Base-by-base conservation (phyloP, 2,329 filamentous ascomycete genomes). In the Exophiala phaeomuriformis region DNA sequence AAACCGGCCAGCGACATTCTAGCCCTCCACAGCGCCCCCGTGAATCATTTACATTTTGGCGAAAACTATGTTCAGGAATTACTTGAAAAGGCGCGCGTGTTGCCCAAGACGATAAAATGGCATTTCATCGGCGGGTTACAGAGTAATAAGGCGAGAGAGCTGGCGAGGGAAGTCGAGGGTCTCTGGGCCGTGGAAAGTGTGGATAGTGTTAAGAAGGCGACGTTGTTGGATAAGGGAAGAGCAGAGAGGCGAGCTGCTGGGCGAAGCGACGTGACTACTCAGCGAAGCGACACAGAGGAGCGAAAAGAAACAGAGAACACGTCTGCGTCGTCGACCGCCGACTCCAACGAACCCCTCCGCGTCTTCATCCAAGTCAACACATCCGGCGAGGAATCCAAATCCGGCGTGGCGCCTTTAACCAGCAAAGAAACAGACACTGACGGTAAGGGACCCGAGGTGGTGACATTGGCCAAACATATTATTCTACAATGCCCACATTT, bases 31-130 rank as follows among this genome's bases (percentile, higher is more conserved):
- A 37, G 76, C 80, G 63, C 70, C 0, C 75, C 78, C 1, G 69
- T 73, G 31, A 69, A 73, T 9, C 57, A 61, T 51, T 63, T 76
- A 12, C 88, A 98, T 72, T 97, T 97, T 69, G 93, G 93, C 64
- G 93, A 98, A 73, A 98, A 98, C 75, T 98, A 98, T 73, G 79
- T 86, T 3, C 87, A 91, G 71, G 93, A 98, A 71, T 80, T 98
- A 50, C 77, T 79, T 55, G 86, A 95, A 68, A 98, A 98, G 71
- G 85, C 89, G 1, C 78, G 80, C 35, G 68, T 95, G 19, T 79
- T 98, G 7, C 91, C 93, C 0, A 72, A 65, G 3, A 79, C 77
- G 33, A 86, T 98, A 61, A 79, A 79, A 64, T 98, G 93, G 93
- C 93, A 98, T 71, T 96, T 97, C 70, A 98, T 97, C 68, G 93